Percentiles rank a stretch among this genome's conserved stretches.
phyloP scores from a whole-genome alignment of 1,284 basidiomycete species.

The Agaricales sp. region DNA sequence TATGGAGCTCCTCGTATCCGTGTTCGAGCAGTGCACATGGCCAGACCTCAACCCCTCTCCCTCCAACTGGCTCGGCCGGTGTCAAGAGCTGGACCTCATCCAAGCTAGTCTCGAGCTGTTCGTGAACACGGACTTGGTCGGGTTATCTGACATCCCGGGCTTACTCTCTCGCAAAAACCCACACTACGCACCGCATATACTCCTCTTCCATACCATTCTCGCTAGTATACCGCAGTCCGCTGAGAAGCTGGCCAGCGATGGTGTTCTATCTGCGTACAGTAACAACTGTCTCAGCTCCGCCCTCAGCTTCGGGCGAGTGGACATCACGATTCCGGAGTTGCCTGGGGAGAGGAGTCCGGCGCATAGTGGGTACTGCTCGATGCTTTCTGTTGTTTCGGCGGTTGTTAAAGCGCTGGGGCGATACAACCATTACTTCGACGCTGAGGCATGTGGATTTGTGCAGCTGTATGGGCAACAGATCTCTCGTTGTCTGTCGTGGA shows the following conservation, averaged over 20 bases:
- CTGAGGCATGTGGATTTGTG: slow-evolving; percentile 79
- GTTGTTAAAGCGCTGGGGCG: slow-evolving; percentile 58
- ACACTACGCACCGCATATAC: slow-evolving; percentile 64
- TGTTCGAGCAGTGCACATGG: slow-evolving; percentile 73
- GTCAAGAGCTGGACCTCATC: slow-evolving; percentile 78
- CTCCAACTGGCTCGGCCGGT: slow-evolving; percentile 65
- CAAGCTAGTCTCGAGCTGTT: slow-evolving; percentile 70
- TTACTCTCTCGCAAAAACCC: slow-evolving; percentile 54
- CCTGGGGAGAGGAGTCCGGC: slow-evolving; percentile 66
- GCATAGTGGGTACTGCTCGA: slow-evolving; percentile 76
- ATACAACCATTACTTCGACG: slow-evolving; percentile 77
- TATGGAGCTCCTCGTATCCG: slow-evolving; percentile 69
- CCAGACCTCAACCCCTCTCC: slow-evolving; percentile 58
- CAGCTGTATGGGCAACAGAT: slow-evolving; percentile 82
- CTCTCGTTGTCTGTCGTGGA: slow-evolving; percentile 68
- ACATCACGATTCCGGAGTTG: slow-evolving; percentile 57
- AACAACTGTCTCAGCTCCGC: slow-evolving; percentile 72
- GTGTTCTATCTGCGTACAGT: slow-evolving; percentile 73
- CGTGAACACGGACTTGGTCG: slow-evolving; percentile 57
- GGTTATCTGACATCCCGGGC: slow-evolving; percentile 50
- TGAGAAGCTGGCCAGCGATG: slow-evolving; percentile 79
- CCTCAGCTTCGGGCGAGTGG: slow-evolving; percentile 66
- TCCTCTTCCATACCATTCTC: slow-evolving; percentile 83
- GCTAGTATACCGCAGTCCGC: slow-evolving; percentile 69
- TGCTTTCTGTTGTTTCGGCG: slow-evolving; percentile 74